Base-by-base conservation (phyloP, 2,329 filamentous ascomycete species). In the Juglanconis juglandina region DNA sequence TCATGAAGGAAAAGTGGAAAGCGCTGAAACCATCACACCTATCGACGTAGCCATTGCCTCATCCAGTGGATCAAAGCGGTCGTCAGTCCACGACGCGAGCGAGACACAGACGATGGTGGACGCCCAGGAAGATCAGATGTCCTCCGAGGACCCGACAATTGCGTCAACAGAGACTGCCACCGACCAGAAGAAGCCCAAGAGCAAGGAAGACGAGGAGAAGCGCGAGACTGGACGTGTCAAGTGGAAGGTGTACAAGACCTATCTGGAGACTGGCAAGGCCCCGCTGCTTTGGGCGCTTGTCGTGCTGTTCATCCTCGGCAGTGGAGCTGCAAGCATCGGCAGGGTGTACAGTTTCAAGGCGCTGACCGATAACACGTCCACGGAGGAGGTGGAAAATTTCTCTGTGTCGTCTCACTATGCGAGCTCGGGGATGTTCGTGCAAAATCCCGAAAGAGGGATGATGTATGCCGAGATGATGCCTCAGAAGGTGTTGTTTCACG, bases 321-420 rank as follows among this genome's bases (percentile, higher is more conserved):
- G 61, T 8, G 70, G 71, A 17, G 56, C 67, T 13, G 46, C 70
- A 6, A 60, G 61, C 1, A 67, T 74, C 3, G 66, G 65, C 8
- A 64, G 70, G 13, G 71, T 70, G 0, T 74, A 72, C 71, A 70
- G 71, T 50, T 64, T 74, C 49, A 74, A 74, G 58, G 69, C 73
- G 42, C 66, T 74, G 6, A 66, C 72, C 0, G 67, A 69, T 14
- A 69, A 67, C 46, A 65, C 69, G 3, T 62, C 67, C 1, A 56
- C 64, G 8, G 66, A 50, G 34, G 61, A 48, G 57, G 42, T 49
- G 47, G 50, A 55, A 49, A 63, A 44, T 14, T 56, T 62, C 11
- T 61, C 59, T 42, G 61, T 56, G 8, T 62, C 59, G 3, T 53
- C 60, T 13, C 49, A 51, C 37, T 58, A 58, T 39, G 44, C 63